Evolutionary conservation across 225 moss, liverwort and hornwort species (phyloP).

Genomic region (Marchantia paleacea): DNA sequence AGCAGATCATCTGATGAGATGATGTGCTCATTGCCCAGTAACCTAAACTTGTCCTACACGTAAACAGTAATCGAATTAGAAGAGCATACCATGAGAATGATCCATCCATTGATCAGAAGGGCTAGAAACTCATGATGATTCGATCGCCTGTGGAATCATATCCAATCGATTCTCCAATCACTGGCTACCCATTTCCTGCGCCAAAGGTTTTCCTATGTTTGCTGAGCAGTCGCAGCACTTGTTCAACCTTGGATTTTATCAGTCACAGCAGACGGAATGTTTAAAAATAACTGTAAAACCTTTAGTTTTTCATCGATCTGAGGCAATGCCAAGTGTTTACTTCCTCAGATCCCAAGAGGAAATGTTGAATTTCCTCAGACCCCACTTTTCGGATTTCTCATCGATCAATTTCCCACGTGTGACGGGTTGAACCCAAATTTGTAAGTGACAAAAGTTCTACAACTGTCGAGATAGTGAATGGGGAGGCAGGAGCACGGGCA

Average conservation of each 20-base stretch:
- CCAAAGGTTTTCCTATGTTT: not conserved
- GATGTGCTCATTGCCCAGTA: not conserved
- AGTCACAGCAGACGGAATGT: not conserved
- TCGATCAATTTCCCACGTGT: no score
- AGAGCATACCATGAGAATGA: not conserved
- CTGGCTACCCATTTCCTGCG: not conserved
- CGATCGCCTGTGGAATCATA: not conserved
- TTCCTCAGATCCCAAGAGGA: no score
- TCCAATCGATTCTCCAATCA: not conserved
- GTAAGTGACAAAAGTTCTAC: no score
- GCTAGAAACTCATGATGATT: no score
- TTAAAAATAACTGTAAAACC: not conserved
- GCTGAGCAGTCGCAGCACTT: not conserved
- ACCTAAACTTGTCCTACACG: not conserved
- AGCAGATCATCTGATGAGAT: not conserved
- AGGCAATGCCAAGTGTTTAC: no score
- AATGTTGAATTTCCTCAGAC: no score
- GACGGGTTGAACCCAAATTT: no score
- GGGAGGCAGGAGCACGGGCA: no score
- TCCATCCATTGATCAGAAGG: not conserved
- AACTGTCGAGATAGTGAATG: no score
- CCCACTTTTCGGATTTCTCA: no score
- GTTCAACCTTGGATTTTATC: not conserved
- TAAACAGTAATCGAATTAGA: not conserved
- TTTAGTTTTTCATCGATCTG: no score